Percentiles rank a stretch among this genome's conserved stretches.
Conservation (phyloP, 2,329 filamentous ascomycete genomes). For the Pestalotiopsis sp. region DNA sequence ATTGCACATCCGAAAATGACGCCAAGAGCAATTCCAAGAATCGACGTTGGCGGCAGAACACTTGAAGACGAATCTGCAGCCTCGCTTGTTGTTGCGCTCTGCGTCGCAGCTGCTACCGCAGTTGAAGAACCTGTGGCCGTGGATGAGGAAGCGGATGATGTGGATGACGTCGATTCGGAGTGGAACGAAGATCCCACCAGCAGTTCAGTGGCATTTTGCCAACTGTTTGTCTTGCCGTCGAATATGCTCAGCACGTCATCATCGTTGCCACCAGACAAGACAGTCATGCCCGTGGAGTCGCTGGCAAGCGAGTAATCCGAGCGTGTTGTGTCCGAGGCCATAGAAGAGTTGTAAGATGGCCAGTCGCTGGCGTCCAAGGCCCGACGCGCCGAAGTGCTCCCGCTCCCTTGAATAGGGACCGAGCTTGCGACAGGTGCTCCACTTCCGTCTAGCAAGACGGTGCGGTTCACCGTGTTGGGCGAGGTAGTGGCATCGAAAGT, state of each 20-base stretch:
- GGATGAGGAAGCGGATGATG: slow-evolving; percentile 28
- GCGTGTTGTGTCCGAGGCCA: slow-evolving; percentile 68
- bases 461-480: slow-evolving; percentile 75
- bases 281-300: slow-evolving; percentile 66
- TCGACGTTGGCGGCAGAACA: slow-evolving; percentile 50
- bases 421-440: slow-evolving; percentile 56
- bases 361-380: slow-evolving; percentile 65
- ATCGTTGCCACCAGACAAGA: slow-evolving; percentile 75
- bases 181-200: slow-evolving; percentile 42
- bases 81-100: slow-evolving; percentile 10
- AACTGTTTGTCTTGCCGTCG: slow-evolving; percentile 72
- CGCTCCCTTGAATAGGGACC: slow-evolving; percentile 36
- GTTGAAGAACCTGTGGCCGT: slow-evolving; percentile 19
- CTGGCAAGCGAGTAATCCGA: slow-evolving; percentile 74
- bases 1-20: slow-evolving; percentile 75
- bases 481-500: slow-evolving; percentile 75
- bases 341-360: slow-evolving; percentile 77
- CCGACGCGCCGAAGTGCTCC: slow-evolving; percentile 30
- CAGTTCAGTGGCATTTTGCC: slow-evolving; percentile 71
- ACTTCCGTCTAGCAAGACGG: slow-evolving; percentile 64
- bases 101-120: slow-evolving; percentile 19
- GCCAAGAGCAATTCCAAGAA: slow-evolving; percentile 82
- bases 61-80: slow-evolving; percentile 32
- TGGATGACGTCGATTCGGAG: slow-evolving; percentile 26
- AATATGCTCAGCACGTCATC: slow-evolving; percentile 76